phyloP scores from a whole-genome alignment of 108 stramenopile genomes.

The Seminavis robusta region DNA sequence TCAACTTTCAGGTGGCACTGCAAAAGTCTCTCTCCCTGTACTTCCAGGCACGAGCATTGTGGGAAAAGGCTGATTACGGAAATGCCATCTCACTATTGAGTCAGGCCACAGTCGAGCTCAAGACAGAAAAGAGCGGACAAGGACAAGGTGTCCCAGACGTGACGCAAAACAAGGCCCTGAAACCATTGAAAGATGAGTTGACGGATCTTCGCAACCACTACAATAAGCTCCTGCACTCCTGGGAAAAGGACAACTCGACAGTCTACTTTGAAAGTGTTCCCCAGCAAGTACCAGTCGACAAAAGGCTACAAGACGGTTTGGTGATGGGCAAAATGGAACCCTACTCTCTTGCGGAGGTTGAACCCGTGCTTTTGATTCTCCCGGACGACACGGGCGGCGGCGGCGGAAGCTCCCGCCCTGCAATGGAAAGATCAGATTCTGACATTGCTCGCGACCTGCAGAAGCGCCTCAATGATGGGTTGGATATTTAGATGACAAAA shows the following conservation, averaged over 20 bases:
- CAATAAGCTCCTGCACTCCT: conserved; percentile 40
- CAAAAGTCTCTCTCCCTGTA: conserved; percentile 69
- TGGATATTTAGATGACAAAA: not conserved
- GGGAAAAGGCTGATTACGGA: conserved; percentile 74
- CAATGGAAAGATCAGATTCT: conserved; percentile 58
- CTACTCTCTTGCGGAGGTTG: conserved; percentile 52
- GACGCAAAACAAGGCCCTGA: conserved; percentile 43
- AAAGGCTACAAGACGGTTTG: conserved; percentile 53
- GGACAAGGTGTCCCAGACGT: conserved; percentile 69
- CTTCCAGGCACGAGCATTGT: conserved; percentile 68
- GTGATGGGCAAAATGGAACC: conserved; percentile 59
- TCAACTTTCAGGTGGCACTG: conserved; percentile 69
- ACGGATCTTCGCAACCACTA: conserved; percentile 70
- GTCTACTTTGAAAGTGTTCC: conserved; percentile 87
- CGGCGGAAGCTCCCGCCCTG: too few relatives aligned
- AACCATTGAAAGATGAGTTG: conserved; percentile 58
- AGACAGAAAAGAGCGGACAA: conserved; percentile 31
- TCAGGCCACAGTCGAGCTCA: conserved; percentile 59
- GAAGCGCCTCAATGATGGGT: conserved; percentile 55
- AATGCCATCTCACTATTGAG: conserved; percentile 76
- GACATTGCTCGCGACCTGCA: conserved; percentile 79
- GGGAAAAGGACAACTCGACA: conserved; percentile 80
- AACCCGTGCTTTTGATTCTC: conserved; percentile 63
- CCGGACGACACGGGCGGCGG: conserved; percentile 28
- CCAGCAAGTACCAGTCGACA: conserved; percentile 59